Base-by-base conservation (phyloP, 2,329 filamentous ascomycete species). In the Pestalotiopsis fici region DNA sequence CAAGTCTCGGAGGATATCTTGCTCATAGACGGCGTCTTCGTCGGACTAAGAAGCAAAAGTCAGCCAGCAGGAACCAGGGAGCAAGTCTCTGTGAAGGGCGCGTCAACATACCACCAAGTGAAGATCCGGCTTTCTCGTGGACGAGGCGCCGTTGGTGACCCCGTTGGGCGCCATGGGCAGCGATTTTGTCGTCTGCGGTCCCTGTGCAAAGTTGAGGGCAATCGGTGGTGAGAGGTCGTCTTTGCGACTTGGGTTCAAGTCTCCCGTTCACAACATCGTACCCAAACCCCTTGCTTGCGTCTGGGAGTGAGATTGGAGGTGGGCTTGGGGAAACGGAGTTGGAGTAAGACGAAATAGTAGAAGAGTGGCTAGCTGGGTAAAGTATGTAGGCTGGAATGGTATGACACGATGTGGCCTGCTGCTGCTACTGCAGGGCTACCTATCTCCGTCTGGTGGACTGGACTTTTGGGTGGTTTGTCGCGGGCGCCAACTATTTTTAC, bases 11-110 rank as follows among this genome's bases (percentile, higher is more conserved):
- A 96, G 84, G 69, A 98, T 90, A 79, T 99, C 96, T 82, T 98
- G 95, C 83, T 99, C 97, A 85, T 98, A 99, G 69, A 97, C 88
- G 66, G 93, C 91, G 82, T 99, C 96, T 82, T 97, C 94, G 77
- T 94, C 93, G 74, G 90, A 87, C 89, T 95, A 35, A 71, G 72
- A 74, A 74, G 47, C 54, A 37, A 72, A 77, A 11, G 55, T 57
- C 23, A 57, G 55, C 55, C 23, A 23, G 55, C 55, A 12, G 27
- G 3, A 18, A 31, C 25, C 74, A 71, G 66, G 9, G 59, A 13
- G 65, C 62, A 57, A 35, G 15, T 35, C 15, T 68, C 31, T 15
- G 57, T 27, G 15, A 6, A 60, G 35, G n/a, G 59, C n/a, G 31
- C 11, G 23, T 25, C 28, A 64, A 78, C 82, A 66, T 77, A 87